These are phyloP conservation scores for Chamaecyparis obtusa DNA, from an alignment of 75 land plant species.

Conservation along the genomic window DNA sequence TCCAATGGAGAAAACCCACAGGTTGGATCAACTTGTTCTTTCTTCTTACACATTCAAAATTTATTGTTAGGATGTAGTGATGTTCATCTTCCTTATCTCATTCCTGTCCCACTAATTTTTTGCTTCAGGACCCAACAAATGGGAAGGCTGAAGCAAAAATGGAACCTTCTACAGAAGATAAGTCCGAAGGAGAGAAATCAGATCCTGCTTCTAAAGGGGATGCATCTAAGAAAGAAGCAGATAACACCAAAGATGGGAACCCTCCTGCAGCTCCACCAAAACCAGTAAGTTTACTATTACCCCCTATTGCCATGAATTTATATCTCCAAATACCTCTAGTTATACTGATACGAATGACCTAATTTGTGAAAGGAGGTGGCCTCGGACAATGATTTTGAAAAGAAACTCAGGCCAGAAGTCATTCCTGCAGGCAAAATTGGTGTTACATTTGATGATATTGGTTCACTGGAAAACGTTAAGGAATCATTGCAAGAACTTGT, in stretches of 20 bases:
- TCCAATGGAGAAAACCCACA: constrained; percentile 44
- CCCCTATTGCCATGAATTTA: background rate
- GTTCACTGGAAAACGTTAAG: constrained; percentile 77
- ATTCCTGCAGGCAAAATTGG: constrained; percentile 81
- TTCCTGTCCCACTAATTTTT: constrained; percentile 13
- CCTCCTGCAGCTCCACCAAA: constrained; percentile 29
- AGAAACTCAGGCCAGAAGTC: constrained; percentile 89
- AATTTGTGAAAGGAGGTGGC: constrained; percentile 49
- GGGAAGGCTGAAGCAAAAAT: constrained; percentile 37
- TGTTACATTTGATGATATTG: constrained; percentile 80
- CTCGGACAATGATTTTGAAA: constrained; percentile 93
- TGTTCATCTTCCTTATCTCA: background rate
- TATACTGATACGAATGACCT: background rate
- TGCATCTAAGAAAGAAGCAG: constrained; percentile 12
- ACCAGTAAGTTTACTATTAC: constrained; percentile 4
- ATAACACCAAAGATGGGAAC: constrained; percentile 28
- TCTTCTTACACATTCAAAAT: background rate
- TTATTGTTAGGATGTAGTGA: background rate
- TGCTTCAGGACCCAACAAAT: constrained; percentile 24
- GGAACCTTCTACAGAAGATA: constrained; percentile 32
- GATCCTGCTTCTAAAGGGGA: constrained; percentile 23
- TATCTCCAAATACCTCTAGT: background rate
- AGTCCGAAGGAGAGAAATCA: constrained; percentile 34
- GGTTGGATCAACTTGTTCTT: constrained; percentile 24
- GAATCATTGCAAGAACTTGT: constrained; percentile 88